Conservation (phyloP, 768 basidiomycete genomes). For the Lactarius quietus region DNA sequence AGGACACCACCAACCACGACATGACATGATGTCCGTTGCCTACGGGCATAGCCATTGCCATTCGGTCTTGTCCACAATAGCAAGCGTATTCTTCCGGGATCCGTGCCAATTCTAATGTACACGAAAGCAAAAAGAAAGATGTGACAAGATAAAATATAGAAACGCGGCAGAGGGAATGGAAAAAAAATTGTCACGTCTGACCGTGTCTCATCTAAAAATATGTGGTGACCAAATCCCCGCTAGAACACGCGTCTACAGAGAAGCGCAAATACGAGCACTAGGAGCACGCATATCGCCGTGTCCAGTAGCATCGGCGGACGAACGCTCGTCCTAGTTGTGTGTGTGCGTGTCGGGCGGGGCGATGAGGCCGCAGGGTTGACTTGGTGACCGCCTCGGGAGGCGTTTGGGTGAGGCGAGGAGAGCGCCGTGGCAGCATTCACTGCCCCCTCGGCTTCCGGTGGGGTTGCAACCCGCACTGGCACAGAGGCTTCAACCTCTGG, state of each 20-base stretch:
- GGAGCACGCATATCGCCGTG: conserved; percentile 66
- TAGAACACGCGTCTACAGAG: conserved; percentile 57
- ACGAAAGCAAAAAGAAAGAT: not conserved
- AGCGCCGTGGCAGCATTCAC: not conserved
- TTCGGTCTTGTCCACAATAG: no score
- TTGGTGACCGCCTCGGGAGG: conserved; percentile 2
- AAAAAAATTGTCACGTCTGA: not conserved
- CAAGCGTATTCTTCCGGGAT: not conserved
- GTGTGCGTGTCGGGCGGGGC: conserved; percentile 3
- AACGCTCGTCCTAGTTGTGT: not conserved
- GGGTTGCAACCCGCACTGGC: not conserved
- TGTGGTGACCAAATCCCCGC: not conserved
- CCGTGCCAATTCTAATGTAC: not conserved
- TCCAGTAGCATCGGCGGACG: conserved; percentile 66
- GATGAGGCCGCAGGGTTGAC: not conserved
- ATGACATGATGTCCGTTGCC: no score
- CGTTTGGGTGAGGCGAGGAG: not conserved
- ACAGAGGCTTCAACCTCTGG: not conserved
- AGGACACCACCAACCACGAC: no score
- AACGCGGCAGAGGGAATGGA: not conserved
- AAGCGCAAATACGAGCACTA: conserved; percentile 65
- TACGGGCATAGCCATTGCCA: no score
- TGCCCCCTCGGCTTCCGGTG: not conserved
- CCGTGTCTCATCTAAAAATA: not conserved
- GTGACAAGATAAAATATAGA: not conserved